A percentile compares a stretch with the other conserved stretches of the same genome.
Conservation (phyloP, 768 basidiomycete species). For the Rhodotorula kratochvilovae region DNA sequence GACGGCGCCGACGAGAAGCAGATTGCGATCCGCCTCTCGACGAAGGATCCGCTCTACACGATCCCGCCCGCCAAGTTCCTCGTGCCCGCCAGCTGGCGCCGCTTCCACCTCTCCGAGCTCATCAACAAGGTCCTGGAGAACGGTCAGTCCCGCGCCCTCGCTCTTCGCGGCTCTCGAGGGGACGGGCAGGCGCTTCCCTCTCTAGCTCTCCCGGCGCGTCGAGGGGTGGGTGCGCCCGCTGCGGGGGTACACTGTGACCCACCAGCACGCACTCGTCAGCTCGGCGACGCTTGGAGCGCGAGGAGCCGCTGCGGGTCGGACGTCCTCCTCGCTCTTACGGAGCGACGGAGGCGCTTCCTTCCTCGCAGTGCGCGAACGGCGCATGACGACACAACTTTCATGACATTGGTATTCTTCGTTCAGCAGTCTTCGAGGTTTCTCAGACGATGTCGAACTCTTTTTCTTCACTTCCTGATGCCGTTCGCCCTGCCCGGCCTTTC, state of each 20-base stretch:
- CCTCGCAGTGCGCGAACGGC: background rate
- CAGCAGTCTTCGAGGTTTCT: slow-evolving; percentile 41
- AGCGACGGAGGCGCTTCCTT: background rate
- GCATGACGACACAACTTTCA: slow-evolving; percentile 29
- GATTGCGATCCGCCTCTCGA: slow-evolving; percentile 54
- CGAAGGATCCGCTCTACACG: slow-evolving; percentile 66
- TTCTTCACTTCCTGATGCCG: slow-evolving; percentile 42
- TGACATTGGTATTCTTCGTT: slow-evolving; percentile 42
- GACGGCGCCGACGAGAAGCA: slow-evolving; percentile 24
- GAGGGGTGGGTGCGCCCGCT: background rate
- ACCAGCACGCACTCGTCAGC: too few species aligned
- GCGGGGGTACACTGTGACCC: too few species aligned
- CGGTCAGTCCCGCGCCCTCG: slow-evolving; percentile 18
- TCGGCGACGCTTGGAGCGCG: background rate
- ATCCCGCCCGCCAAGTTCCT: slow-evolving; percentile 85
- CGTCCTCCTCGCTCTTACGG: too few species aligned
- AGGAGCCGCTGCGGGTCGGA: background rate
- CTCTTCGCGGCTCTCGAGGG: background rate
- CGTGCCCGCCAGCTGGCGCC: slow-evolving; percentile 81
- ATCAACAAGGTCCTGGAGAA: slow-evolving; percentile 79
- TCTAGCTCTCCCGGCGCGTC: background rate
- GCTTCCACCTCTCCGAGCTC: slow-evolving; percentile 95
- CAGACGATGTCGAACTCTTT: slow-evolving; percentile 33
- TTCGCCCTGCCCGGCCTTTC: background rate
- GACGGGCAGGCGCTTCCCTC: background rate